Evolutionary conservation across 2,329 filamentous ascomycete species (phyloP).

Genomic region (Colletotrichum sp.): DNA sequence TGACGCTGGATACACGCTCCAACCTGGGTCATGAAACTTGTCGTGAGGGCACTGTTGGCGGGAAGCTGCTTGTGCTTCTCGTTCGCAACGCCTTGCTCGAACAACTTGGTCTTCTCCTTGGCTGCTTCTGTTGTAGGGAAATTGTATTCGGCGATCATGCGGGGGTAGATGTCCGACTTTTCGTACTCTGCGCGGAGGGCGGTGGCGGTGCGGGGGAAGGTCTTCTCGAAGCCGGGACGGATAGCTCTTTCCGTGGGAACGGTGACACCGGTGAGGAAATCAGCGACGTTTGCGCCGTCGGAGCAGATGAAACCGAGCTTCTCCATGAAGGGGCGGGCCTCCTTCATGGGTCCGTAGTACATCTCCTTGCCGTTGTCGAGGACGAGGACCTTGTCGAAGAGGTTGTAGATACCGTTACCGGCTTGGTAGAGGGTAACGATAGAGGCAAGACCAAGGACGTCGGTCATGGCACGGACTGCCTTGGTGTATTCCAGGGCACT

Average conservation of each 20-base stretch:
- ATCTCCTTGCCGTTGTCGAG: constrained; percentile 70
- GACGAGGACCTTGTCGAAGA: constrained; percentile 74
- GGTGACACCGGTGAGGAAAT: constrained; percentile 70
- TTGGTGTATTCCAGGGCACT: constrained; percentile 65
- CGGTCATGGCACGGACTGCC: constrained; percentile 67
- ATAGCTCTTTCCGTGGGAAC: constrained; percentile 73
- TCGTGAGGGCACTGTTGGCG: constrained; percentile 60
- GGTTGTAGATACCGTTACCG: constrained; percentile 71
- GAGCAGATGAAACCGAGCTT: constrained; percentile 66
- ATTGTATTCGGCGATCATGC: constrained; percentile 61
- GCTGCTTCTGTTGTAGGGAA: constrained; percentile 59
- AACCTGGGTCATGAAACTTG: constrained; percentile 60
- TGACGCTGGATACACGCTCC: constrained; percentile 62
- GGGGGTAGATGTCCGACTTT: constrained; percentile 51
- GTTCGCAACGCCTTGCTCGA: constrained; percentile 54
- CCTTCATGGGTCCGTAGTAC: constrained; percentile 65
- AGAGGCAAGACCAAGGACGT: constrained; percentile 63
- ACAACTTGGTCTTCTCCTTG: constrained; percentile 54
- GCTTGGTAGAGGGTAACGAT: constrained; percentile 74
- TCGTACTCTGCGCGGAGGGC: constrained; percentile 56
- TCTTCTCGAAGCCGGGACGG: constrained; percentile 40
- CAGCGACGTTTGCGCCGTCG: constrained; percentile 67
- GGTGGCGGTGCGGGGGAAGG: constrained; percentile 50
- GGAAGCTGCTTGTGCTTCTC: constrained; percentile 63
- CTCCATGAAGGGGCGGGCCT: constrained; percentile 70